Percentiles rank a stretch among this genome's conserved stretches.
phyloP scores from a whole-genome alignment of 345 rosid genomes.

The Salix arbutifolia region DNA sequence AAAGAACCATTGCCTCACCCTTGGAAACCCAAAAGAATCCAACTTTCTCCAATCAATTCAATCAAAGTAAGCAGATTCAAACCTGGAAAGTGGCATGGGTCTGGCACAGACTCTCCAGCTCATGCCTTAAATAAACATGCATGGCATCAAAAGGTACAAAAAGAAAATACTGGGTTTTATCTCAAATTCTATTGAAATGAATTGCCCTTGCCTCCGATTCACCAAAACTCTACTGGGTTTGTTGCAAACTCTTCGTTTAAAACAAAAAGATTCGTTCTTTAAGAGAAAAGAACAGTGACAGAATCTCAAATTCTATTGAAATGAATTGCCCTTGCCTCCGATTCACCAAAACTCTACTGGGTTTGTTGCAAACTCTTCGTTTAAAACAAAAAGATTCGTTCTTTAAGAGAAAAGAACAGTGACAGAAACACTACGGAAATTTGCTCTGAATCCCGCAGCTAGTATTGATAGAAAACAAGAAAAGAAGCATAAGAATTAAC shows the following conservation, averaged over 20 bases:
- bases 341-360: background rate
- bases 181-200: too few relatives aligned
- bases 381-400: background rate
- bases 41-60: background rate
- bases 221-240: background rate
- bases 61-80: conserved; percentile 7
- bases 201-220: background rate
- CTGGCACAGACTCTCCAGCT: background rate
- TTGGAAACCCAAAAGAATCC: background rate
- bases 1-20: background rate
- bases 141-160: background rate
- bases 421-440: too few relatives aligned
- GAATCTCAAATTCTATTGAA: too few relatives aligned
- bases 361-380: conserved; percentile 5
- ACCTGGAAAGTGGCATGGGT: conserved; percentile 2
- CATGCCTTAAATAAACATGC: background rate
- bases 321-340: too few relatives aligned
- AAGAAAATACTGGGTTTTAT: background rate
- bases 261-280: background rate
- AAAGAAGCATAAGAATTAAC: too few relatives aligned
- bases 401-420: background rate
- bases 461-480: too few relatives aligned
- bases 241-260: background rate
- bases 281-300: background rate
- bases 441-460: too few relatives aligned